These are phyloP conservation scores for Spirogloea muscicola DNA, from an alignment of 139 green algal genomes.

Conservation along the genomic window DNA sequence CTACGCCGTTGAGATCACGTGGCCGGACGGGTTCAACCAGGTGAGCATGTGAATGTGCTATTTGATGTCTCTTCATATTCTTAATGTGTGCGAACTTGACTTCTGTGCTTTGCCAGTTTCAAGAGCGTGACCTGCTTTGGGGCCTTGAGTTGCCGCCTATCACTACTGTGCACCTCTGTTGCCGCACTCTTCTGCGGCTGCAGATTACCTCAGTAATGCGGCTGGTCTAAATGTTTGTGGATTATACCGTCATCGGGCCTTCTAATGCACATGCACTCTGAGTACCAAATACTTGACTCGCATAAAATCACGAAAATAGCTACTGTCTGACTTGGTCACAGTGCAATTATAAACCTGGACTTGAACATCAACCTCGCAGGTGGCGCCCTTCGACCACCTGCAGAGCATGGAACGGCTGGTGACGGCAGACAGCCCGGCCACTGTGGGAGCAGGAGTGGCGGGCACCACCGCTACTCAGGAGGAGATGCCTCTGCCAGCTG, in stretches of 20 bases:
- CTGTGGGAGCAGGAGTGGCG: too few relatives aligned
- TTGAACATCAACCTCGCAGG: neutral
- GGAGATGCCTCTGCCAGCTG: too few relatives aligned
- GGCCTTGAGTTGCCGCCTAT: too few relatives aligned
- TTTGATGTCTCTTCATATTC: neutral
- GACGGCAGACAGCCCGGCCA: too few relatives aligned
- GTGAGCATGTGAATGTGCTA: slow-evolving; percentile 3
- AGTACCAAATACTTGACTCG: neutral
- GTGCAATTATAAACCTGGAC: neutral
- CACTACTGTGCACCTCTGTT: neutral
- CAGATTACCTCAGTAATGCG: too few relatives aligned
- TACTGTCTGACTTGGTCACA: neutral
- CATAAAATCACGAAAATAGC: neutral
- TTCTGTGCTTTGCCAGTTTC: neutral
- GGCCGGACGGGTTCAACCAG: slow-evolving; percentile 56
- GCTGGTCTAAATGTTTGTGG: too few relatives aligned
- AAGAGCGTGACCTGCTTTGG: neutral
- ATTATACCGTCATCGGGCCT: neutral
- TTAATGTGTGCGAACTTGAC: neutral
- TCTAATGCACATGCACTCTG: neutral
- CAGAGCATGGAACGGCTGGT: slow-evolving; percentile 42
- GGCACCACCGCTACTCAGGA: too few relatives aligned
- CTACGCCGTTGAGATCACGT: slow-evolving; percentile 85
- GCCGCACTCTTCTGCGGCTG: neutral
- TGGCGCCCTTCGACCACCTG: slow-evolving; percentile 45